Base-by-base conservation (phyloP, 2,329 filamentous ascomycete species). In the Fusarium longipes region DNA sequence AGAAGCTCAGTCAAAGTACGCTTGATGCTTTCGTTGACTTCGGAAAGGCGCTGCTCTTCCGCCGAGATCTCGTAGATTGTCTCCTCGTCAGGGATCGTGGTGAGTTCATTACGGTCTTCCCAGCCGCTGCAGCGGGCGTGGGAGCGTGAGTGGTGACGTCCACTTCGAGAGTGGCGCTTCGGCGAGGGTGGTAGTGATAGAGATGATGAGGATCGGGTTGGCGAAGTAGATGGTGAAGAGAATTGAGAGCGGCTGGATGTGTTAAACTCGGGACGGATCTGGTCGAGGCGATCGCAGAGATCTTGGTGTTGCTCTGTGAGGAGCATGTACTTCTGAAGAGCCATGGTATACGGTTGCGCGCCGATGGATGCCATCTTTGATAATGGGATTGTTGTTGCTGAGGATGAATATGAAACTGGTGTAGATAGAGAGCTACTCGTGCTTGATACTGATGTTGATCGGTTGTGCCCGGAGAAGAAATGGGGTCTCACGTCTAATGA, bases 1-100 rank as follows among this genome's bases (percentile, higher is more conserved):
- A 89, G 82, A 15, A 89, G 81, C 74, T 88, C 86, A 8, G 86
- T 89, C 68, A 89, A 73, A 3, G 85, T 83, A 30, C 85, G 82
- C 78, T 89, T 89, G 78, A 89, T 86, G 69, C 83, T 82, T 76
- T 88, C 86, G 75, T 87, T 87, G 75, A 88, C 83, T 63, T 83
- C 80, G 49, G 80, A 85, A 12, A 88, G 80, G 62, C 82, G 84
- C 66, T 83, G 81, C 73, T 87, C 84, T 71, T 85, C 84, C 18
- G 78, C 77, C 1, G 81, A 83, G 65, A 87, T 82, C 70, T 84
- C 82, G 62, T 78, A 78, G 22, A 84, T 73, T 8, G 82, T 81
- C 52, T 81, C 78, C 70, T 83, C 83, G 70, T 86, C 82, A 22
- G 80, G 73, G 30, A 83, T 82, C 24, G 80, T 81, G 54, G 73